Base-by-base conservation (phyloP, 1,284 basidiomycete species). In the Megacollybia platyphylla region DNA sequence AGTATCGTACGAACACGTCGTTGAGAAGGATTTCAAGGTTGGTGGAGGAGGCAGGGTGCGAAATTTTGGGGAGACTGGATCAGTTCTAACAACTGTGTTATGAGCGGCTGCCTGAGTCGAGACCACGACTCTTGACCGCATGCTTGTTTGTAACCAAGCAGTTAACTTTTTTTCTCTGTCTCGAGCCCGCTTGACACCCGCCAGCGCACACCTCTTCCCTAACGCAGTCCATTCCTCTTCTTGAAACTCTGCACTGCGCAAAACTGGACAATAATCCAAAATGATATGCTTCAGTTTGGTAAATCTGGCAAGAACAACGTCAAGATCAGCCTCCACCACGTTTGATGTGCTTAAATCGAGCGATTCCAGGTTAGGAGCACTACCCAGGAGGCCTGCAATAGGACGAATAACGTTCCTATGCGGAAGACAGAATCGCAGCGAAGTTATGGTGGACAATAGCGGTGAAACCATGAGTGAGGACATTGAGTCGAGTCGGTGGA, bases 261-360 rank as follows among this genome's bases (percentile, higher is more conserved):
- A 54, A 28, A 76, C 54, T 9, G 54, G 46, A 48, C 75, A 82
- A 7, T 54, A 61, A 50, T 83, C 80, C 17, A 79, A 51, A 13
- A 80, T 57, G 13, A 84, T 55, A 45, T 76, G 67, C 30, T 58
- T 57, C 7, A 82, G 51, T 2, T 54, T 51, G 4, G 53, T 49
- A 46, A 78, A 68, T 6, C 61, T 66, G 4, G 58, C 60, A 1
- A 76, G 54, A 4, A 84, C 54, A 10, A 55, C 59, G 41, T 73
- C 71, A 30, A 80, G 53, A 41, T 80, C 76, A 0, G 52, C 41
- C 40, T 67, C 63, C 15, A 61, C 53, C 15, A 82, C 54, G 31
- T 59, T 61, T 51, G 69, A 73, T 1, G 78, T 80, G 0, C 76
- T 77, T 18, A 85, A 50, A 52, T 86, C 82, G 11, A 86, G 62